Conservation (phyloP, 23 red algal species). For the Gracilariopsis chorda region DNA sequence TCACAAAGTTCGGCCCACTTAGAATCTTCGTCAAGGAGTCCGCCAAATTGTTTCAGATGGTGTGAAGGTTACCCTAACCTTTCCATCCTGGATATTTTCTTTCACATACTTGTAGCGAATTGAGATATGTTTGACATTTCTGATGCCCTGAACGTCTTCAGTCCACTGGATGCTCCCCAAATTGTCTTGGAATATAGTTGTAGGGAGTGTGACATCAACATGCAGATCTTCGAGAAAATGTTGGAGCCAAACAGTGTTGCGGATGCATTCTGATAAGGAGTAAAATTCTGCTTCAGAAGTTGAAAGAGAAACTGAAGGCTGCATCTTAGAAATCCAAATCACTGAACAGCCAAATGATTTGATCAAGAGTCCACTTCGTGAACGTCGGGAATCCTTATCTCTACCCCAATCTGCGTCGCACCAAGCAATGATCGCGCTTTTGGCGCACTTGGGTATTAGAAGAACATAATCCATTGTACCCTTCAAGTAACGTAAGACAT, state of each 20-base stretch:
- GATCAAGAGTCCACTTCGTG: not conserved
- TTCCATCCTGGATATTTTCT: not conserved
- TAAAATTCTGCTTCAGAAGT: constrained; percentile 38
- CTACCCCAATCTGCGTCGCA: not conserved
- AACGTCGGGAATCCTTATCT: not conserved
- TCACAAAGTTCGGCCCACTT: not conserved
- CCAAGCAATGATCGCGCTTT: not conserved
- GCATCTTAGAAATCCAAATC: constrained; percentile 19
- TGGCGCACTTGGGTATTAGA: not conserved
- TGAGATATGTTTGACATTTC: constrained; percentile 26
- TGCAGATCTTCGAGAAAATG: not conserved
- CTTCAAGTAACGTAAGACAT: not conserved
- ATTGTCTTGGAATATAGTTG: constrained; percentile 17
- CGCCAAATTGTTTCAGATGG: constrained; percentile 18
- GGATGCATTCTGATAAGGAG: not conserved
- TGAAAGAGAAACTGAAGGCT: not conserved
- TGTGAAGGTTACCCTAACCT: not conserved
- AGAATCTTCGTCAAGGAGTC: constrained; percentile 31
- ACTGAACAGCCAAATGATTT: not conserved
- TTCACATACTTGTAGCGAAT: not conserved
- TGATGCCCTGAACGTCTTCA: not conserved
- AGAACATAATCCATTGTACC: not conserved
- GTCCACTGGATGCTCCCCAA: constrained; percentile 19
- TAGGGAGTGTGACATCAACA: not conserved
- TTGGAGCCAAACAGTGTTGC: not conserved